phyloP scores from a whole-genome alignment of 345 rosid species.

The Schrenkiella parvula region DNA sequence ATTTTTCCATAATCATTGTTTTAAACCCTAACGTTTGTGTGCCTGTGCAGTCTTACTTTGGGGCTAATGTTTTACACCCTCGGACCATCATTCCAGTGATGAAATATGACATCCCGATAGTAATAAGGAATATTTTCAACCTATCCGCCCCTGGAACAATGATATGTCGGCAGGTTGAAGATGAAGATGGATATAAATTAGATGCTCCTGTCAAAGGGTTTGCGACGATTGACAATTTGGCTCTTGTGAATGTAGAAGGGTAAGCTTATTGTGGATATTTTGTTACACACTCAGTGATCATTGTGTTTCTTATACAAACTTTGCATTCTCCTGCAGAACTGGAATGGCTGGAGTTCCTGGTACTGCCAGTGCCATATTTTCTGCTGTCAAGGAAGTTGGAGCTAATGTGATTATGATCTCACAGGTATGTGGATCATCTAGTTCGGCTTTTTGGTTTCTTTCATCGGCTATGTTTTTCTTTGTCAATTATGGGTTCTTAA shows the following conservation, averaged over 20 bases:
- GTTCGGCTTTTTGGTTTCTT: conserved; percentile 9
- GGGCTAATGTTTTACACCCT: conserved; percentile 99
- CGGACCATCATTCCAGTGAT: conserved; percentile 96
- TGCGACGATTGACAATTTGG: conserved; percentile 93
- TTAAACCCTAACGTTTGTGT: conserved; percentile 26
- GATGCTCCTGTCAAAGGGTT: conserved; percentile 82
- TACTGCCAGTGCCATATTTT: conserved; percentile 85
- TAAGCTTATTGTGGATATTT: conserved; percentile 31
- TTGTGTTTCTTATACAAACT: conserved; percentile 15
- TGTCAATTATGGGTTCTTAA: conserved; percentile 21
- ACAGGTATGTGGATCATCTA: conserved; percentile 47
- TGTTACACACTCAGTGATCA: neutral
- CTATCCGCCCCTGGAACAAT: conserved; percentile 88
- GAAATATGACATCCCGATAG: conserved; percentile 87
- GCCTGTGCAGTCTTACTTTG: conserved; percentile 83
- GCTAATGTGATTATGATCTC: conserved; percentile 98
- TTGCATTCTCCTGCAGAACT: conserved; percentile 49
- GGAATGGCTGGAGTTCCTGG: conserved; percentile 99
- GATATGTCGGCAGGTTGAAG: conserved; percentile 59
- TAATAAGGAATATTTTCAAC: conserved; percentile 90
- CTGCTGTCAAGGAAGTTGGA: conserved; percentile 96
- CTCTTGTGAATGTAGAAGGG: conserved; percentile 98
- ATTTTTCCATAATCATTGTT: neutral
- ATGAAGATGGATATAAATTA: conserved; percentile 45
- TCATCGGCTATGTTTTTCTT: conserved; percentile 13